Evolutionary conservation across 768 basidiomycete genomes (phyloP).

Genomic region (Pulveroboletus sp.): DNA sequence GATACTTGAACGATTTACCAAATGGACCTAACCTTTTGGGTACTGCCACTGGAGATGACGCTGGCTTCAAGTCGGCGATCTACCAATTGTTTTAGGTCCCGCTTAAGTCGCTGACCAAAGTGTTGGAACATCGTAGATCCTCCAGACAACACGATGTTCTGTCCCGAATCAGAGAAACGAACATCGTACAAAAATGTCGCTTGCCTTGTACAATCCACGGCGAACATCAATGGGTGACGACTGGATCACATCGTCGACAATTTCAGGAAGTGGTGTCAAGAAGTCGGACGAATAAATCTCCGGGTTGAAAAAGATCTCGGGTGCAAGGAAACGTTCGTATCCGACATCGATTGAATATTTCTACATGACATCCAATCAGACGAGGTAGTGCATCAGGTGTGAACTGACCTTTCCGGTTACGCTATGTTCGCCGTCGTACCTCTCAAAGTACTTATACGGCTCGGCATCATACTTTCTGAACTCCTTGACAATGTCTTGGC

Average conservation of each 20-base stretch:
- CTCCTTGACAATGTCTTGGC: slow-evolving; percentile 98
- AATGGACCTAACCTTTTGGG: slow-evolving; percentile 57
- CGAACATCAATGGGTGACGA: slow-evolving; percentile 96
- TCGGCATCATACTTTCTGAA: slow-evolving; percentile 98
- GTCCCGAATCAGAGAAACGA: not conserved
- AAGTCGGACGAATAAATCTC: slow-evolving; percentile 98
- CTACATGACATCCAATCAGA: slow-evolving; percentile 38
- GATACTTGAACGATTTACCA: not conserved
- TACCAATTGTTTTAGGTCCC: slow-evolving; percentile 92
- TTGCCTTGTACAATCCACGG: slow-evolving; percentile 91
- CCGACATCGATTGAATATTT: slow-evolving; percentile 95
- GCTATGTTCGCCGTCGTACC: slow-evolving; percentile 90
- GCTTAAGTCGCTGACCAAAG: slow-evolving; percentile 95
- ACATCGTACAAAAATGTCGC: not conserved
- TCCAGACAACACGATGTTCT: slow-evolving; percentile 97
- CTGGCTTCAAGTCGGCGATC: slow-evolving; percentile 85
- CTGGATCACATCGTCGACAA: slow-evolving; percentile 95
- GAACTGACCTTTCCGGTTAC: slow-evolving; percentile 82
- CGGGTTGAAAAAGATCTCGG: slow-evolving; percentile 99
- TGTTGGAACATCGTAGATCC: slow-evolving; percentile 99
- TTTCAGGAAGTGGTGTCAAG: slow-evolving; percentile 91
- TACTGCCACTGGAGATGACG: slow-evolving; percentile 69
- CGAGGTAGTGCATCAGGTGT: not conserved
- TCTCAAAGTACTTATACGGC: slow-evolving; percentile 91
- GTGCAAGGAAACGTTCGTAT: slow-evolving; percentile 98